phyloP scores from a whole-genome alignment of 768 basidiomycete species.

The Boletus rufocinnamomeus region DNA sequence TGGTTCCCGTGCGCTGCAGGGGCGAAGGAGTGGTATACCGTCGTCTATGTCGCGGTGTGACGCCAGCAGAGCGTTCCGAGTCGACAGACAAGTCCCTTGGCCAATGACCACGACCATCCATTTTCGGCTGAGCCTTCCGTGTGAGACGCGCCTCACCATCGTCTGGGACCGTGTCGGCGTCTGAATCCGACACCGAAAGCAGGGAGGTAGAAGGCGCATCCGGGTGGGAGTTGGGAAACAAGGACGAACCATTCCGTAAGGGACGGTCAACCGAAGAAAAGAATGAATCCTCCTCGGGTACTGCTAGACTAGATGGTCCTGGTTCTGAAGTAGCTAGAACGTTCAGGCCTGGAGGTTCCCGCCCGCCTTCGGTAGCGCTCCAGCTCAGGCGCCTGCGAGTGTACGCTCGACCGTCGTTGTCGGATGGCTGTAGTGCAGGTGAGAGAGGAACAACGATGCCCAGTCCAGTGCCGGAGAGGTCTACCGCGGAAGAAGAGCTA shows the following conservation, averaged over 20 bases:
- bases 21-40: slow-evolving; percentile 55
- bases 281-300: slow-evolving; percentile 50
- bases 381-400: slow-evolving; percentile 62
- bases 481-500: slow-evolving; percentile 57
- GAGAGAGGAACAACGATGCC: slow-evolving; percentile 49
- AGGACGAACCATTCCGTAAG: slow-evolving; percentile 32
- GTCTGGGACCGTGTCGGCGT: slow-evolving; percentile 47
- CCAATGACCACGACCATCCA: slow-evolving; percentile 31
- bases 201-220: slow-evolving; percentile 57
- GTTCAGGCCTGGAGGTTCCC: slow-evolving; percentile 50
- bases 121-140: slow-evolving; percentile 40
- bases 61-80: slow-evolving; percentile 49
- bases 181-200: slow-evolving; percentile 35
- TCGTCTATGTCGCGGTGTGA: slow-evolving; percentile 41
- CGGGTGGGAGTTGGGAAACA: slow-evolving; percentile 46
- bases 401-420: slow-evolving; percentile 35
- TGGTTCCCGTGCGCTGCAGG: slow-evolving; percentile 59
- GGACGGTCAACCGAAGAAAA: slow-evolving; percentile 42
- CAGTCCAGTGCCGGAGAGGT: slow-evolving; percentile 52
- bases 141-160: slow-evolving; percentile 65
- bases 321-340: slow-evolving; percentile 25
- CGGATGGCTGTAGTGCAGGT: slow-evolving; percentile 43
- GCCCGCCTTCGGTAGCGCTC: slow-evolving; percentile 48
- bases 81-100: slow-evolving; percentile 37
- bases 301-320: slow-evolving; percentile 22